These are phyloP conservation scores for Wallacemonas rigidus DNA, from an alignment of 208 protist genomes.

Conservation along the genomic window DNA sequence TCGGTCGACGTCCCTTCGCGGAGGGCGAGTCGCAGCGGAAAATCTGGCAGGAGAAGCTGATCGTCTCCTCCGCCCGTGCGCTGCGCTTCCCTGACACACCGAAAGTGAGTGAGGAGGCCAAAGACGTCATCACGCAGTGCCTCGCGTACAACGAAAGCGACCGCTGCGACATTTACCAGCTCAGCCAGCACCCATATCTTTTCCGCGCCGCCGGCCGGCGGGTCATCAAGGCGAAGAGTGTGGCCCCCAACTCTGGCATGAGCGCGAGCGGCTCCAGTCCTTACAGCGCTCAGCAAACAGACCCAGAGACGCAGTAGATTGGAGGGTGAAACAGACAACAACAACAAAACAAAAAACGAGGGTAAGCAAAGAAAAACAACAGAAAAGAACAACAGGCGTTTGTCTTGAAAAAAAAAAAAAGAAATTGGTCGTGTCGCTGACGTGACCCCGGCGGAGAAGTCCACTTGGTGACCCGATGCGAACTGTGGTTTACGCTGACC, in stretches of 20 bases:
- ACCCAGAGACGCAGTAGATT: not conserved
- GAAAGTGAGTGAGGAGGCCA: slow-evolving; percentile 81
- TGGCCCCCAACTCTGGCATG: not conserved
- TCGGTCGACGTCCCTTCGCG: slow-evolving; percentile 93
- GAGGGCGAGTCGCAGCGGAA: slow-evolving; percentile 88
- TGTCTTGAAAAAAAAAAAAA: too few species aligned
- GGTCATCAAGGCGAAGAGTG: slow-evolving; percentile 27
- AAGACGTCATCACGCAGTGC: slow-evolving; percentile 72
- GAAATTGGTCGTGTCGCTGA: too few species aligned
- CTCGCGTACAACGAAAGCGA: slow-evolving; percentile 70
- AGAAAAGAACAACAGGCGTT: too few species aligned
- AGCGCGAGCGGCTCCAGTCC: slow-evolving; percentile 4
- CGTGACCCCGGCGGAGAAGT: too few species aligned
- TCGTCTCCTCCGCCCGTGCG: slow-evolving; percentile 56
- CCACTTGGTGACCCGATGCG: too few species aligned
- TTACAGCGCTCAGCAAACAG: not conserved
- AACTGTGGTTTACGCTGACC: too few species aligned
- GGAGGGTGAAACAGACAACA: too few species aligned
- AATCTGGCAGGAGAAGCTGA: slow-evolving; percentile 86
- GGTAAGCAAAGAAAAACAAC: too few species aligned
- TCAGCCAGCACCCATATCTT: slow-evolving; percentile 73
- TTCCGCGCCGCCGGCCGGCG: slow-evolving; percentile 36
- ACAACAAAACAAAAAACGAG: too few species aligned
- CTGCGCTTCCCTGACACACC: slow-evolving; percentile 70
- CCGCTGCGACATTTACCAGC: slow-evolving; percentile 73